Base-by-base conservation (phyloP, 2,329 filamentous ascomycete genomes). In the Diaporthe citrichinensis region DNA sequence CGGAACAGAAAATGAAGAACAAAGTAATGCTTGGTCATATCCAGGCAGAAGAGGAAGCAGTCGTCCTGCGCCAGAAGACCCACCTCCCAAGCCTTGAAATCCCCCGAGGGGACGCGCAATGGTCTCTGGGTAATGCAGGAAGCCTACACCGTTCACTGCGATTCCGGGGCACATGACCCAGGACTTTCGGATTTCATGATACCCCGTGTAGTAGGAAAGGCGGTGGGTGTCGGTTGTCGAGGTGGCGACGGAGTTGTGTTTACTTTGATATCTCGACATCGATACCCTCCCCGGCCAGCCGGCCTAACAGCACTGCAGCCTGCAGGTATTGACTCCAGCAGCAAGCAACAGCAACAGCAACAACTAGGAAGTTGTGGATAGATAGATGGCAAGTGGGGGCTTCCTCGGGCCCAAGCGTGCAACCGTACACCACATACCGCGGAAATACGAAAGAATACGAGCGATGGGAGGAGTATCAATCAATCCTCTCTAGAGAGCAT, bases 71-170 rank as follows among this genome's bases (percentile, higher is more conserved):
- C 61, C 41, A 49, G 25, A 46, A 31, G 57, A 61, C 58, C 36
- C 58, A 10, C 34, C 34, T 23, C 17, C 25, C 39, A 5, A 49
- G 62, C 62, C 44, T 51, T 46, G 44, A 68, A 51, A 68, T 25
- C 44, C 31, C 62, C 62, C 62, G 44, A 68, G 61, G 55, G 41
- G 62, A 68, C 62, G 62, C 62, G 44, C 62, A 68, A 68, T 53
- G 5, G 44, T 68, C 20, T n/a, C 46, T n/a, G 23, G 44, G 12
- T 23, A 39, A 39, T 28, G 31, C 31, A 41, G 7, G 6, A n/a
- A 53, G 28, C 15, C n/a, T 17, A 39, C 44, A n/a, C 31, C 20
- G 10, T 15, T 36, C 44, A 67, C 28, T 4, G 41, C 41, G 31
- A 15, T 23, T n/a, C 25, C 6, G 25, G 39, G 65, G 65, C 65